Evolutionary conservation across 2,329 filamentous ascomycete genomes (phyloP).

Genomic region (Aspergillus tamarii): DNA sequence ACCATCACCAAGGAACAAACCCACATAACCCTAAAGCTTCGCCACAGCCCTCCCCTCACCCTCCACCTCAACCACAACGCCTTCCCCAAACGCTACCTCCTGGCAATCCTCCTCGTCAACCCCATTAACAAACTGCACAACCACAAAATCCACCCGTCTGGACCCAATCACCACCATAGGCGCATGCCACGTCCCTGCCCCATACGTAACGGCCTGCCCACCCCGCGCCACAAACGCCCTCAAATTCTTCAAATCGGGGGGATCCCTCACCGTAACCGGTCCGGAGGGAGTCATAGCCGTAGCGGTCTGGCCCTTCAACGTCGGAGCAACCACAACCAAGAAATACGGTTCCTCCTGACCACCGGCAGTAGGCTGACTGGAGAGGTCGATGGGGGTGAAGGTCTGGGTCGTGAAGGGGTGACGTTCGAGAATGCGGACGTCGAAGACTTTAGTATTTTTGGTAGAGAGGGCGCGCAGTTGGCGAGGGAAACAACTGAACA

Average conservation of each 20-base stretch:
- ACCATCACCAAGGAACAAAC: no score
- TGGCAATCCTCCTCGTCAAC: constrained; percentile 85
- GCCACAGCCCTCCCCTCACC: constrained; percentile 17
- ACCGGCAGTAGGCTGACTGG: constrained; percentile 27
- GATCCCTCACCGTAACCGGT: constrained; percentile 42
- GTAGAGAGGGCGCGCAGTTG: constrained; percentile 44
- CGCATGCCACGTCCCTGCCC: constrained; percentile 90
- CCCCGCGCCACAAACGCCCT: constrained; percentile 78
- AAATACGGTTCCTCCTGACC: constrained; percentile 53
- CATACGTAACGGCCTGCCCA: constrained; percentile 87
- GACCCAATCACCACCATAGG: constrained; percentile 87
- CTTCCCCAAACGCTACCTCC: constrained; percentile 62
- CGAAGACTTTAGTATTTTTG: constrained; percentile 52
- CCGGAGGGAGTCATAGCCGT: constrained; percentile 36
- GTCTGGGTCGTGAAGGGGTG: constrained; percentile 96
- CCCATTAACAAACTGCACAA: constrained; percentile 86
- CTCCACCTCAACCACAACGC: constrained; percentile 39
- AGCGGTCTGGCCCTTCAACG: constrained; percentile 52
- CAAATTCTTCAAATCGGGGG: constrained; percentile 73
- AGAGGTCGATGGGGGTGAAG: constrained; percentile 75
- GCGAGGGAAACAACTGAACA: constrained; percentile 83
- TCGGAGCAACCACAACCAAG: constrained; percentile 87
- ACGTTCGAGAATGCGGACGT: constrained; percentile 76
- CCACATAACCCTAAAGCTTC: not conserved
- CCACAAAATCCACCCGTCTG: constrained; percentile 77